A percentile compares a stretch with the other conserved stretches of the same genome.
Evolutionary conservation across 1,139 yeast genomes (phyloP).

Genomic region (Sugiyamaella japonica): DNA sequence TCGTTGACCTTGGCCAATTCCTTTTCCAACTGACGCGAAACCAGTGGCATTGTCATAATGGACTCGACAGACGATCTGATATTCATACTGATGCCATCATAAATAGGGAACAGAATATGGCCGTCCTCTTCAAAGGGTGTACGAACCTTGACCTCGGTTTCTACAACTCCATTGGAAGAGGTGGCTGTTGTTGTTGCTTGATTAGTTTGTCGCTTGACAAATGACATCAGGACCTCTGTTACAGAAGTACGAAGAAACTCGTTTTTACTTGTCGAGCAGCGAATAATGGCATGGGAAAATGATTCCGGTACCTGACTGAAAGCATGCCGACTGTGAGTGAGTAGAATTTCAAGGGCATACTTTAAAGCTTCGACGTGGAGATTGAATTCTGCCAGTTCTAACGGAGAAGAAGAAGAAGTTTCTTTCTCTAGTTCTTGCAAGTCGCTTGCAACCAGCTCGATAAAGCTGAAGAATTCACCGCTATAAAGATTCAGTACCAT

Average conservation of each 20-base stretch:
- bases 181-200: background rate
- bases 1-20: conserved; percentile 26
- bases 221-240: conserved; percentile 21
- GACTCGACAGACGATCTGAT: conserved; percentile 18
- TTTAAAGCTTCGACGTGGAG: conserved; percentile 21
- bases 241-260: conserved; percentile 23
- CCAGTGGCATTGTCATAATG: conserved; percentile 18
- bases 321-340: conserved; percentile 19
- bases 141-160: conserved; percentile 2
- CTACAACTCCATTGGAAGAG: background rate
- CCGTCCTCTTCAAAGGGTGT: conserved; percentile 5
- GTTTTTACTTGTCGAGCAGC: conserved; percentile 24
- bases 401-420: conserved; percentile 1
- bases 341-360: conserved; percentile 21
- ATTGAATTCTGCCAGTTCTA: conserved; percentile 20
- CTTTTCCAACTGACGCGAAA: conserved; percentile 20
- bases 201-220: conserved; percentile 17
- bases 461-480: conserved; percentile 21
- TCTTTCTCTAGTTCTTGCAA: conserved; percentile 25
- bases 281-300: conserved; percentile 22
- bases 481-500: conserved; percentile 19
- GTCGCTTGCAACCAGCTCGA: conserved; percentile 20
- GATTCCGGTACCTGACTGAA: conserved; percentile 16
- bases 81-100: conserved; percentile 23
- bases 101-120: conserved; percentile 21